Conservation (phyloP, 139 green algal genomes). For the Volvox reticuliferus region DNA sequence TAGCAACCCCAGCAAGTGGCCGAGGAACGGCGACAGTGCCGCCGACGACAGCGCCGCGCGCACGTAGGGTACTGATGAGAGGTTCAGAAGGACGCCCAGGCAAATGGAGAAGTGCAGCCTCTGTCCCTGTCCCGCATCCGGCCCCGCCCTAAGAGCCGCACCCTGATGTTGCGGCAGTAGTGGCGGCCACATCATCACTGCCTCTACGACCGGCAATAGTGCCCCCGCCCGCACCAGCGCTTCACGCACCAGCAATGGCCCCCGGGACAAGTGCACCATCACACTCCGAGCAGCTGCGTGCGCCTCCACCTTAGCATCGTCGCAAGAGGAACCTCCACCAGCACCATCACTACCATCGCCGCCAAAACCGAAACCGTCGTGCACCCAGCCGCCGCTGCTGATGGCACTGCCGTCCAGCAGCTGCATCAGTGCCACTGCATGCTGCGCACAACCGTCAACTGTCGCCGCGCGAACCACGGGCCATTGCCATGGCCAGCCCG, state of each 20-base stretch:
- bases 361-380: background rate
- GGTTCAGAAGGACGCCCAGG: slow-evolving; percentile 28
- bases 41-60: background rate
- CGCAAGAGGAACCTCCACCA: background rate
- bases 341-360: background rate
- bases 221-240: slow-evolving; percentile 23
- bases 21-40: slow-evolving; percentile 5
- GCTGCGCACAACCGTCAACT: background rate
- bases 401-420: background rate
- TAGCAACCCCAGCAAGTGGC: slow-evolving; percentile 14
- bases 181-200: slow-evolving; percentile 27
- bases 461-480: slow-evolving; percentile 21
- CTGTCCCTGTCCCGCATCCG: background rate
- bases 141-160: background rate
- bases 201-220: slow-evolving; percentile 16
- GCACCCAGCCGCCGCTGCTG: background rate
- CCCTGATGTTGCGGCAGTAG: background rate
- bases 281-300: background rate
- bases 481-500: slow-evolving; percentile 38
- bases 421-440: background rate
- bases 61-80: slow-evolving; percentile 1
- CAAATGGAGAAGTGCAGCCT: slow-evolving; percentile 4
- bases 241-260: slow-evolving; percentile 42
- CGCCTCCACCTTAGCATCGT: background rate
- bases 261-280: background rate